Evolutionary conservation across 225 moss, liverwort and hornwort genomes (phyloP).

Genomic region (Ulota crispa): DNA sequence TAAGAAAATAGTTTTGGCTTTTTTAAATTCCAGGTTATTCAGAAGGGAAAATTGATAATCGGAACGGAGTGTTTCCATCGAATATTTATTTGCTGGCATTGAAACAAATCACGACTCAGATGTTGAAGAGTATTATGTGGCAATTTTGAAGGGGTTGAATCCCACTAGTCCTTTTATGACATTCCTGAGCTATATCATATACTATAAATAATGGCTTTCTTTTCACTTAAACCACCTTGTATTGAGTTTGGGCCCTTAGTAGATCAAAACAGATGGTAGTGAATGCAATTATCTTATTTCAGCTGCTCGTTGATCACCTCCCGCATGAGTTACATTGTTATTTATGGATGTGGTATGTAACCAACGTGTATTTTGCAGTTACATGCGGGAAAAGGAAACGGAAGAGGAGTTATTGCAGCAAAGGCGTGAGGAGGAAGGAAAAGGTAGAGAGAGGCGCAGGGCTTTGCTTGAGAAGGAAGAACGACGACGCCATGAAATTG

Average conservation of each 20-base stretch:
- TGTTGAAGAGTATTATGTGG: not conserved
- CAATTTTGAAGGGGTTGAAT: conserved; percentile 4
- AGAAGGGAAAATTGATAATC: not conserved
- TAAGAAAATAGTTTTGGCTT: conserved; percentile 33
- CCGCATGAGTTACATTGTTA: not conserved
- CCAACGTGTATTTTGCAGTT: conserved; percentile 45
- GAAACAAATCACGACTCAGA: not conserved
- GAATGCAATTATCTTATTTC: conserved; percentile 1
- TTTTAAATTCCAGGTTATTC: not conserved
- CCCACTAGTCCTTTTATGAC: not conserved
- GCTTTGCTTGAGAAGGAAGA: conserved; percentile 90
- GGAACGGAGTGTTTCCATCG: not conserved
- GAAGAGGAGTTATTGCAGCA: conserved; percentile 93
- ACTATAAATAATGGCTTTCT: not conserved
- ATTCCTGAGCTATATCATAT: conserved; percentile 3
- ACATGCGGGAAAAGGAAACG: conserved; percentile 96
- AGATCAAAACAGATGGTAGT: not conserved
- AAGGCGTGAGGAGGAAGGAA: conserved; percentile 96
- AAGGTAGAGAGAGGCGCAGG: conserved; percentile 90
- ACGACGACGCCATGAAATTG: conserved; percentile 85
- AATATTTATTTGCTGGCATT: conserved; percentile 4
- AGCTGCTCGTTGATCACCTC: not conserved
- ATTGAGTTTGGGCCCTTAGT: not conserved
- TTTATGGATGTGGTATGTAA: not conserved
- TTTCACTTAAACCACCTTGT: not conserved